phyloP scores from a whole-genome alignment of 768 basidiomycete genomes.

The Grammothele lineata region DNA sequence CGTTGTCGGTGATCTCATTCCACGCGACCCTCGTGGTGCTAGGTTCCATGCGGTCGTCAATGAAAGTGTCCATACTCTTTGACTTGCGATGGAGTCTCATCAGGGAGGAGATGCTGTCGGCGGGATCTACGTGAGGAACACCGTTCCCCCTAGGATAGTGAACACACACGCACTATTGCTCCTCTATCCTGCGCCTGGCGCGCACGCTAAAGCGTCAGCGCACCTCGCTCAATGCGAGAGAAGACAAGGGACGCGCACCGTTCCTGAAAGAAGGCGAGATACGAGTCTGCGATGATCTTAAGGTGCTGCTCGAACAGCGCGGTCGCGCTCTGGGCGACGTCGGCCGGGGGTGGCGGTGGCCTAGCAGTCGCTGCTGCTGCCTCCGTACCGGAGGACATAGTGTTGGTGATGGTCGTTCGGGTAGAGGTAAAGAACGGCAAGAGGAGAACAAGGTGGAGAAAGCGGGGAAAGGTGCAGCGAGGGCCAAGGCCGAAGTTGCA shows the following conservation, averaged over 20 bases:
- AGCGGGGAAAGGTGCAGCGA: background rate
- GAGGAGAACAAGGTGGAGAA: background rate
- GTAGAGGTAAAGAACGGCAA: background rate
- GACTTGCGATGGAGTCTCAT: slow-evolving; percentile 68
- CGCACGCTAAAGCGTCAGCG: slow-evolving; percentile 15
- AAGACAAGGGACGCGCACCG: slow-evolving; percentile 42
- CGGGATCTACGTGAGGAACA: background rate
- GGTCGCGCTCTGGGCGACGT: slow-evolving; percentile 37
- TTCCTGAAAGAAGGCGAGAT: slow-evolving; percentile 82
- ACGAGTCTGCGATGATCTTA: slow-evolving; percentile 65
- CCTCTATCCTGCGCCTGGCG: slow-evolving; percentile 76
- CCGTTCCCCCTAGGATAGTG: background rate
- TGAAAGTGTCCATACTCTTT: slow-evolving; percentile 60
- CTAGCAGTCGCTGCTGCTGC: slow-evolving; percentile 16
- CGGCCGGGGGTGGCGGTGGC: slow-evolving; percentile 10
- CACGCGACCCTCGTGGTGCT: slow-evolving; percentile 70
- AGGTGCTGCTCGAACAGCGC: slow-evolving; percentile 73
- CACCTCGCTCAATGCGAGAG: slow-evolving; percentile 6
- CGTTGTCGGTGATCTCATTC: slow-evolving; percentile 80
- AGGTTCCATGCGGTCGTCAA: slow-evolving; percentile 68
- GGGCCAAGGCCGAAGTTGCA: no score
- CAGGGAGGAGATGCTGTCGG: slow-evolving; percentile 65
- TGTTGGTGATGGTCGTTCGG: background rate
- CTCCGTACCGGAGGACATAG: slow-evolving; percentile 22
- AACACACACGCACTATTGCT: slow-evolving; percentile 59